A percentile compares a stretch with the other conserved stretches of the same genome.
Evolutionary conservation across 345 rosid species (phyloP).

Genomic region (Xanthoceras sorbifolium): DNA sequence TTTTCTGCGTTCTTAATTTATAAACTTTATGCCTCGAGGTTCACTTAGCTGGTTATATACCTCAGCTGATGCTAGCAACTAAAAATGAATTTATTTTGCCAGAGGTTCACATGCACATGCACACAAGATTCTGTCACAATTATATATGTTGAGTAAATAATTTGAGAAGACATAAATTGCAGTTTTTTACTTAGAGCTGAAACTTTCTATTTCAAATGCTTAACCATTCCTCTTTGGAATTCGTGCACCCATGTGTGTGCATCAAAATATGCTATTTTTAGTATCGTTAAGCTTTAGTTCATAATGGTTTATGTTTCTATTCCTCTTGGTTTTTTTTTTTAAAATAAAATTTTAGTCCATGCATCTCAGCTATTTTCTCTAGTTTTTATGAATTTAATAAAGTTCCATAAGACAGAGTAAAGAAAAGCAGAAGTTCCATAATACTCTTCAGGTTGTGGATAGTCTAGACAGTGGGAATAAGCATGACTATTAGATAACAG

Average conservation of each 20-base stretch:
- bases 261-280: background rate
- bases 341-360: background rate
- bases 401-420: background rate
- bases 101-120: background rate
- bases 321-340: too few relatives aligned
- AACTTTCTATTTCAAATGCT: background rate
- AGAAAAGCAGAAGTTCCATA: constrained; percentile 1
- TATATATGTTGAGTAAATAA: background rate
- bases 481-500: constrained; percentile 1
- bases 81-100: background rate
- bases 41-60: background rate
- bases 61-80: constrained; percentile 6
- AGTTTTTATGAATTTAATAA: background rate
- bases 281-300: background rate
- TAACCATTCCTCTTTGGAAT: background rate
- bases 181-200: background rate
- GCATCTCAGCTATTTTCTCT: background rate
- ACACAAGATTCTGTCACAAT: background rate
- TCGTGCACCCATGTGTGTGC: background rate
- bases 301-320: background rate
- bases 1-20: background rate
- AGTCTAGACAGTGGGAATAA: constrained; percentile 10
- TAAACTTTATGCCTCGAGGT: background rate
- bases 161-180: background rate
- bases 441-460: background rate